Evolutionary conservation across 768 basidiomycete genomes (phyloP).

Genomic region (Macrocybe gigantea): DNA sequence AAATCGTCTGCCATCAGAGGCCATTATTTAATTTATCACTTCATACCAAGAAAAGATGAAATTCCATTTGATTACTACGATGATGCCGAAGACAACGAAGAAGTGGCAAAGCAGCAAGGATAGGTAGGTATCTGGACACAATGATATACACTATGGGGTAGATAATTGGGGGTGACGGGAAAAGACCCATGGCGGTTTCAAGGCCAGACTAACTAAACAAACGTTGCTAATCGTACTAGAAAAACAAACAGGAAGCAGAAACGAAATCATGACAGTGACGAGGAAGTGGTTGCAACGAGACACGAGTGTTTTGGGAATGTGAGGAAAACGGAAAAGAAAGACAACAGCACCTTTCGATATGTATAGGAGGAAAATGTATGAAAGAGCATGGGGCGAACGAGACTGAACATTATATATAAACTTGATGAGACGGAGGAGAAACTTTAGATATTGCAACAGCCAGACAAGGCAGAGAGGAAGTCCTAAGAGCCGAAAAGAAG

Average conservation of each 20-base stretch:
- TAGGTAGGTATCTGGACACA: constrained; percentile 16
- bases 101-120: not conserved
- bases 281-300: constrained; percentile 4
- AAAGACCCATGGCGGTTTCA: constrained; percentile 5
- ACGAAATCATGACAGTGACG: constrained; percentile 10
- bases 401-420: constrained; percentile 11
- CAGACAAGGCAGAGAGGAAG: constrained; percentile 9
- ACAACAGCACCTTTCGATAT: constrained; percentile 2
- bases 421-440: constrained; percentile 8
- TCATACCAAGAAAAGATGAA: not conserved
- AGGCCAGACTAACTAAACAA: constrained; percentile 14
- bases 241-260: constrained; percentile 10
- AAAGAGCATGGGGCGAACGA: constrained; percentile 9
- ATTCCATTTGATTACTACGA: not conserved
- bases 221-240: constrained; percentile 12
- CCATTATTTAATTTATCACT: too few relatives aligned
- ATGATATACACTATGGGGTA: constrained; percentile 22
- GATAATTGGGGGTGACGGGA: constrained; percentile 5
- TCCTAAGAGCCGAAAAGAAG: constrained; percentile 15
- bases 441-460: constrained; percentile 20
- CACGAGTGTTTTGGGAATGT: not conserved
- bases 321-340: not conserved
- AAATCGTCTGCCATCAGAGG: too few relatives aligned
- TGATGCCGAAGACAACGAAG: constrained; percentile 9
- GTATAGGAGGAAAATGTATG: constrained; percentile 8